Evolutionary conservation across 306 rosid genomes (phyloP).

Genomic region (Inga oerstediana): DNA sequence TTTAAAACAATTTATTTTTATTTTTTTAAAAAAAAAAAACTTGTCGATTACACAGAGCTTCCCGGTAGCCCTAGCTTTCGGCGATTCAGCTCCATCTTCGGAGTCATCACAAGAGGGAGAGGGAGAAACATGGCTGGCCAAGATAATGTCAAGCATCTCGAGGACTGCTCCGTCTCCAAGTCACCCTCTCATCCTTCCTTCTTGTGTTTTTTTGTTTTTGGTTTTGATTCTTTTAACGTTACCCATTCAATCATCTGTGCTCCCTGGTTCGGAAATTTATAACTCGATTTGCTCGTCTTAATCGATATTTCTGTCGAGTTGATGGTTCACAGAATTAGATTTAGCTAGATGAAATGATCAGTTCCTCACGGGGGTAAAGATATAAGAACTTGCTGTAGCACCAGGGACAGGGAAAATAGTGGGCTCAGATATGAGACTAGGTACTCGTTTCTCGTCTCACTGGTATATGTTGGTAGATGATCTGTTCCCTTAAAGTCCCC

Average conservation of each 20-base stretch:
- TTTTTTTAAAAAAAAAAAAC: neutral
- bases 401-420: neutral
- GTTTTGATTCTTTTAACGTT: neutral
- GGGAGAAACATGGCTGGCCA: conserved; percentile 56
- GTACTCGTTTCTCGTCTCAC: conserved; percentile 1
- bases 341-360: neutral
- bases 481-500: neutral
- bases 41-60: neutral
- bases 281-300: conserved; percentile 9
- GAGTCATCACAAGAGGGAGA: neutral
- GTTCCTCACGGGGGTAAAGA: neutral
- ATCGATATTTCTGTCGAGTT: neutral
- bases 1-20: too few species aligned
- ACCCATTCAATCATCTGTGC: neutral
- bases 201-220: neutral
- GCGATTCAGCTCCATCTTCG: neutral
- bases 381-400: neutral
- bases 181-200: conserved; percentile 29
- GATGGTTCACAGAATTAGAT: neutral
- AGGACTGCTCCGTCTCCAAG: conserved; percentile 93
- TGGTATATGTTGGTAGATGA: neutral
- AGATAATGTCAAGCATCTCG: conserved; percentile 79
- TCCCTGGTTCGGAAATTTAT: conserved; percentile 5
- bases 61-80: neutral
- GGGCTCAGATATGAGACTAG: neutral